Percentiles rank a stretch among this genome's conserved stretches.
phyloP scores from a whole-genome alignment of 2,329 filamentous ascomycete genomes.

The Boeremia lycopersici region DNA sequence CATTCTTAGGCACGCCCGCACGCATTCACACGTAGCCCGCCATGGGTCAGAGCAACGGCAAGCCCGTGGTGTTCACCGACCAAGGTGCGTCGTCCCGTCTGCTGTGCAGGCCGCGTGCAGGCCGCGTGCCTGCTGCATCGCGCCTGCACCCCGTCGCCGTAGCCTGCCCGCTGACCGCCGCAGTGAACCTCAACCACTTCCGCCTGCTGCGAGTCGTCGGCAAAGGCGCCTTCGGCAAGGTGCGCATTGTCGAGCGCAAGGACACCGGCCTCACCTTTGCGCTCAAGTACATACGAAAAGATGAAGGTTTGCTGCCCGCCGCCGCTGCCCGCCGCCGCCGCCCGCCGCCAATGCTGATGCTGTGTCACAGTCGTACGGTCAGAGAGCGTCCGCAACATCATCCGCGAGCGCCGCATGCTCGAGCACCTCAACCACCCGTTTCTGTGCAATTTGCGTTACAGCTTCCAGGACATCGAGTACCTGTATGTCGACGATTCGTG shows the following conservation, averaged over 20 bases:
- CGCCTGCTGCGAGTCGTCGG: slow-evolving; percentile 92
- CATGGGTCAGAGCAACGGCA: slow-evolving; percentile 97
- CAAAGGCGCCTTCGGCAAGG: slow-evolving; percentile 97
- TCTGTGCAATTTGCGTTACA: slow-evolving; percentile 97
- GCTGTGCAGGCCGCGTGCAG: neutral
- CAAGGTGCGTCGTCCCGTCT: slow-evolving; percentile 68
- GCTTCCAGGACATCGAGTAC: slow-evolving; percentile 99
- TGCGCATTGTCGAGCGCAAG: slow-evolving; percentile 97
- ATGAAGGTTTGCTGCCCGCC: slow-evolving; percentile 76
- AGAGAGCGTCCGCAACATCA: slow-evolving; percentile 97
- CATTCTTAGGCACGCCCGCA: slow-evolving; percentile 5
- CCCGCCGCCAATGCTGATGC: slow-evolving; percentile 28
- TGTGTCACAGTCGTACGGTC: slow-evolving; percentile 81
- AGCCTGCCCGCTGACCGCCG: slow-evolving; percentile 14
- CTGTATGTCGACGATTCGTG: slow-evolving; percentile 57
- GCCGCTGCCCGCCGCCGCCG: neutral
- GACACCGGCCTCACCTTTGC: slow-evolving; percentile 94
- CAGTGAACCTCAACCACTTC: slow-evolving; percentile 98
- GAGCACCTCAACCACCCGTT: slow-evolving; percentile 98
- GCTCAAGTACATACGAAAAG: slow-evolving; percentile 97
- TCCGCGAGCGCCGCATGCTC: slow-evolving; percentile 95
- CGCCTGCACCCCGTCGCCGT: slow-evolving; percentile 10
- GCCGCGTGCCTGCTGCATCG: slow-evolving; percentile 9
- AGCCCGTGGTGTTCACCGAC: slow-evolving; percentile 88
- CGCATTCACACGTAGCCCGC: slow-evolving; percentile 30